phyloP scores from a whole-genome alignment of 2,329 filamentous ascomycete species.

The Exophiala spinifera region DNA sequence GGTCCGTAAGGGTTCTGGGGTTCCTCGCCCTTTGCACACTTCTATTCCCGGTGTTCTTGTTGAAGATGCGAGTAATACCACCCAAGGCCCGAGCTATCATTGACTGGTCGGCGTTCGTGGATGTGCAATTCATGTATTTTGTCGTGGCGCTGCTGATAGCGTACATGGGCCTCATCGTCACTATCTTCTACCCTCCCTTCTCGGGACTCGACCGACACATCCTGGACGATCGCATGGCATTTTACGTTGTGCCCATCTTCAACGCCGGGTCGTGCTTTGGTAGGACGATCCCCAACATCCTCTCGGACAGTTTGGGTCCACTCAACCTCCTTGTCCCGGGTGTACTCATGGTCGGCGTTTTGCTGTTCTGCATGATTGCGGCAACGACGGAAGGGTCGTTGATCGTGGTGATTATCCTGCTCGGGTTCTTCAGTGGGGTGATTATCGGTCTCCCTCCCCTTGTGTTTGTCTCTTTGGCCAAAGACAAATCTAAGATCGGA shows the following conservation, averaged over 20 bases:
- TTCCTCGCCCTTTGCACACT: constrained; percentile 56
- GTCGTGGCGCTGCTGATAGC: constrained; percentile 50
- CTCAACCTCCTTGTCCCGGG: constrained; percentile 53
- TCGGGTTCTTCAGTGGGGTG: constrained; percentile 52
- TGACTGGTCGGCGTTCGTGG: constrained; percentile 46
- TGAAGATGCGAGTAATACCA: constrained; percentile 41
- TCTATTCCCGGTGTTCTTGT: constrained; percentile 37
- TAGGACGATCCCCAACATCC: constrained; percentile 55
- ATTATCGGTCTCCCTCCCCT: constrained; percentile 48
- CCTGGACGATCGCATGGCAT: constrained; percentile 53
- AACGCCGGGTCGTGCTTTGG: constrained; percentile 57
- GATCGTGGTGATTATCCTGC: constrained; percentile 42
- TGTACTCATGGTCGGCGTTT: constrained; percentile 41
- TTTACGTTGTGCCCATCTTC: constrained; percentile 65
- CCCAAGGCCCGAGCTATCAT: constrained; percentile 46
- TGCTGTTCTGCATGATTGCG: constrained; percentile 43
- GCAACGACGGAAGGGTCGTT: constrained; percentile 40
- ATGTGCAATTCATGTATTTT: constrained; percentile 46
- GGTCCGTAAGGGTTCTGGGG: constrained; percentile 62
- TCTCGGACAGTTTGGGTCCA: constrained; percentile 57
- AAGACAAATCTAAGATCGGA: constrained; percentile 54
- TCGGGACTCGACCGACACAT: constrained; percentile 57
- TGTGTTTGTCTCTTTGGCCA: constrained; percentile 40
- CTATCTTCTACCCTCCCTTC: constrained; percentile 58
- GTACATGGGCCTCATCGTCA: constrained; percentile 54